Evolutionary conservation across 257 asterid species (phyloP).

Genomic region (Primulina huaijiensis): DNA sequence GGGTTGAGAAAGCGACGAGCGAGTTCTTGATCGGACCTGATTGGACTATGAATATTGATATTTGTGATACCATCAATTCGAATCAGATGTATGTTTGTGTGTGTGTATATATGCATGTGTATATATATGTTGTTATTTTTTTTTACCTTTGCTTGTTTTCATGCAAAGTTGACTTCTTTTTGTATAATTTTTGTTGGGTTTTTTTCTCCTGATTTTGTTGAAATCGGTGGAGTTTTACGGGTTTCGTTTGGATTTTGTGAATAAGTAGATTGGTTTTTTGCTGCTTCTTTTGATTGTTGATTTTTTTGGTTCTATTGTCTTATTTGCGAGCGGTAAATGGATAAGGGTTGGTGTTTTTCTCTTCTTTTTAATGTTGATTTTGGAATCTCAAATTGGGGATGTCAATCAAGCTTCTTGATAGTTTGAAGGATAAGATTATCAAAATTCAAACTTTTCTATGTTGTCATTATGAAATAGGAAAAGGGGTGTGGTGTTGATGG

Average conservation of each 20-base stretch:
- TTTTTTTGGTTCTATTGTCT: neutral
- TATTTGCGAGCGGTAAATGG: neutral
- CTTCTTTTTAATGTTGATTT: neutral
- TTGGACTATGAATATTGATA: conserved; percentile 92
- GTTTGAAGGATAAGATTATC: conserved; percentile 8
- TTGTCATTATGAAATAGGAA: neutral
- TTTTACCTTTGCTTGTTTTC: conserved; percentile 21
- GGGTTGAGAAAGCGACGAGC: conserved; percentile 97
- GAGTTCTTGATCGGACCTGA: conserved; percentile 95
- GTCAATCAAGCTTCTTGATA: neutral
- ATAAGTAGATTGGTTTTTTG: neutral
- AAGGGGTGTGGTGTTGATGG: neutral
- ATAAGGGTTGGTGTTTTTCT: neutral
- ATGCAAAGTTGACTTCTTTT: conserved; percentile 53
- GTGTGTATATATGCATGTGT: neutral
- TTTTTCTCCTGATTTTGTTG: neutral
- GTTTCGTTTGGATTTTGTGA: conserved; percentile 1
- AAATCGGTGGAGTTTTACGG: conserved; percentile 2
- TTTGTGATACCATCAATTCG: conserved; percentile 76
- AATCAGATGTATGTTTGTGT: conserved; percentile 56
- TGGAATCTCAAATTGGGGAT: conserved; percentile 24
- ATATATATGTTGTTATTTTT: neutral
- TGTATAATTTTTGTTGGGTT: conserved; percentile 14
- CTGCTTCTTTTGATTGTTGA: neutral
- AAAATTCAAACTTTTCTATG: conserved; percentile 7